Conservation (phyloP, 176 grass and related monocot genomes). For the Pontederia crassipes region DNA sequence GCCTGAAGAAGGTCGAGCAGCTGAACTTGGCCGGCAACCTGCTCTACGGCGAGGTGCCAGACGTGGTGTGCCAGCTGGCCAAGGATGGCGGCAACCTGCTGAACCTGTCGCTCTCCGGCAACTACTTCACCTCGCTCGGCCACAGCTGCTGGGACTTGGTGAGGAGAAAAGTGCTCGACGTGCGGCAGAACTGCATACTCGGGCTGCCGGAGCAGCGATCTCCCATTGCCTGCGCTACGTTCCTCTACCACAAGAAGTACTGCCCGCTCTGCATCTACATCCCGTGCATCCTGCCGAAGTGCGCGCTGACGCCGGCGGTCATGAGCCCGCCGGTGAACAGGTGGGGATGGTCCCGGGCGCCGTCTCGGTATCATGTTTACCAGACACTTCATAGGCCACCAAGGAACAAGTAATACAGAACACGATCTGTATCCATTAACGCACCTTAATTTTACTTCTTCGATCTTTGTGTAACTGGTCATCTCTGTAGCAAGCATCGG, state of each 20-base stretch:
- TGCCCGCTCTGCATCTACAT: not conserved
- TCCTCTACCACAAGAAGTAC: not conserved
- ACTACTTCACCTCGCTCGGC: conserved; percentile 15
- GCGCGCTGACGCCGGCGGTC: not conserved
- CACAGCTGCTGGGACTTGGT: conserved; percentile 1
- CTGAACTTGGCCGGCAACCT: conserved; percentile 13
- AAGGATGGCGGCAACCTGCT: not conserved
- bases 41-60: conserved; percentile 19
- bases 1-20: conserved; percentile 11
- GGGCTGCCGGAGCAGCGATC: not conserved
- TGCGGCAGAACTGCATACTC: conserved; percentile 12
- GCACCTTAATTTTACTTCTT: too few species aligned
- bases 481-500: too few species aligned
- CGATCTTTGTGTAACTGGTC: too few species aligned
- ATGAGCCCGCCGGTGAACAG: conserved; percentile 47
- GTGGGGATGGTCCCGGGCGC: not conserved
- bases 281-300: not conserved
- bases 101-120: conserved; percentile 10
- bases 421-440: too few species aligned
- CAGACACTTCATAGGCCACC: too few species aligned
- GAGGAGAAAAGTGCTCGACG: not conserved
- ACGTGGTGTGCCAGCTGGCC: conserved; percentile 16
- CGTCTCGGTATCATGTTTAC: too few species aligned
- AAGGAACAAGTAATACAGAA: too few species aligned
- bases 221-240: not conserved